Conservation (phyloP, 2,329 filamentous ascomycete genomes). For the Penicillium hordei region DNA sequence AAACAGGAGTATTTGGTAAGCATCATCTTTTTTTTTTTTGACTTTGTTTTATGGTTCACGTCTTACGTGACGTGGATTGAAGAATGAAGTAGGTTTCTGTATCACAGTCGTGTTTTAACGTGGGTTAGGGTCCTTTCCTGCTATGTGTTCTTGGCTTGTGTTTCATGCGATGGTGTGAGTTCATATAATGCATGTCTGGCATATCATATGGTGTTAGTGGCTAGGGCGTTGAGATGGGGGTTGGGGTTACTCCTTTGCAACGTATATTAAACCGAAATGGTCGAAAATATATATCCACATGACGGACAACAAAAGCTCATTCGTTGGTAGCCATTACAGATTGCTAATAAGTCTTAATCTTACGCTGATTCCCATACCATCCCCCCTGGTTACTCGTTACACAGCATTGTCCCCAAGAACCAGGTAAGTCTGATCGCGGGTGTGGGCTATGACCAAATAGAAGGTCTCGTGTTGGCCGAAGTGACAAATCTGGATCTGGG, state of each 20-base stretch:
- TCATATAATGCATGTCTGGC: neutral
- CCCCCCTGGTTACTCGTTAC: neutral
- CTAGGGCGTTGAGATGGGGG: neutral
- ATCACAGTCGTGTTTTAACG: constrained; percentile 4
- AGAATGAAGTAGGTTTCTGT: neutral
- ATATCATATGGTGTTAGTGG: neutral
- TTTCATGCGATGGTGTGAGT: neutral
- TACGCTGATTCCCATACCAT: neutral
- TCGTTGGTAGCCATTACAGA: neutral
- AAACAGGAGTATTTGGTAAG: neutral
- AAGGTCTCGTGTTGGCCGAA: neutral
- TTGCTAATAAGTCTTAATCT: neutral
- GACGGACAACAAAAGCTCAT: neutral
- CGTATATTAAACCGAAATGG: neutral
- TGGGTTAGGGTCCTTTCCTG: neutral
- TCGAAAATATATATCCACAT: neutral
- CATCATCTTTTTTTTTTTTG: neutral
- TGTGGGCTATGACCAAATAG: neutral
- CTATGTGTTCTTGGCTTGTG: neutral
- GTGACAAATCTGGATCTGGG: neutral
- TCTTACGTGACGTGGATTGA: neutral
- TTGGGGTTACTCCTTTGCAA: neutral
- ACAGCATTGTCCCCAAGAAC: constrained; percentile 3
- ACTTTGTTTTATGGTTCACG: neutral
- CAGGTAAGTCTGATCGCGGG: neutral